phyloP scores from a whole-genome alignment of 2,329 filamentous ascomycete genomes.

The Gnomoniopsis sp. region DNA sequence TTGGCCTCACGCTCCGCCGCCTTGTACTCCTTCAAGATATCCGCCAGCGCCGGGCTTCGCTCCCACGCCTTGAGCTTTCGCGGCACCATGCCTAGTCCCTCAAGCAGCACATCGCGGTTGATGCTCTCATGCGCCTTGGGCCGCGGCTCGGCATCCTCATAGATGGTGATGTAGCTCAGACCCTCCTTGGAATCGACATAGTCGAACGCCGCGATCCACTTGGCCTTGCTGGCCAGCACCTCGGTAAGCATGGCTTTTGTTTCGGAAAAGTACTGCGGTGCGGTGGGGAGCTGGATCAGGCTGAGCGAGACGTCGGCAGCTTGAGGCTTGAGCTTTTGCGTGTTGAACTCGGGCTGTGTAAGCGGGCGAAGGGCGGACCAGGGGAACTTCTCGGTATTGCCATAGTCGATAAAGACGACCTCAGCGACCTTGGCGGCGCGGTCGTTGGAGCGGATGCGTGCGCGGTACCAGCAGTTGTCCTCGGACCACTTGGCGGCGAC shows the following conservation, averaged over 20 bases:
- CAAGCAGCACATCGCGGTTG: conserved; percentile 81
- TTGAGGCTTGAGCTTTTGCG: conserved; percentile 80
- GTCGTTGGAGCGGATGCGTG: conserved; percentile 86
- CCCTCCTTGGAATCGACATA: conserved; percentile 75
- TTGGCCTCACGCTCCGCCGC: conserved; percentile 77
- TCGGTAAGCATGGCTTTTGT: conserved; percentile 73
- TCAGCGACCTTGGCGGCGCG: conserved; percentile 85
- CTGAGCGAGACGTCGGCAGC: conserved; percentile 83
- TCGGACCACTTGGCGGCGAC: conserved; percentile 88
- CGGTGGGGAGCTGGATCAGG: conserved; percentile 82
- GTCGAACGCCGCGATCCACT: conserved; percentile 84
- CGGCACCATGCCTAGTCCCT: conserved; percentile 87
- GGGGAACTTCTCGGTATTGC: conserved; percentile 84
- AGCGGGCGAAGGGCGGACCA: conserved; percentile 85
- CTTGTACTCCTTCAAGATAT: conserved; percentile 69
- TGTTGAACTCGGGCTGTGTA: conserved; percentile 71
- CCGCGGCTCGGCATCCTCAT: conserved; percentile 67
- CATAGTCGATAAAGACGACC: conserved; percentile 93
- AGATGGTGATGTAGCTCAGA: conserved; percentile 80
- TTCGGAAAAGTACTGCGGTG: conserved; percentile 79
- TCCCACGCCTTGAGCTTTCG: conserved; percentile 92
- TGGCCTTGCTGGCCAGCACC: conserved; percentile 67
- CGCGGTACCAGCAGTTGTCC: conserved; percentile 93
- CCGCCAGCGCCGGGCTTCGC: conserved; percentile 63
- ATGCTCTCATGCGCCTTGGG: conserved; percentile 67